phyloP scores from a whole-genome alignment of 139 green algal genomes.

The Chlamydomonas schloesseri region DNA sequence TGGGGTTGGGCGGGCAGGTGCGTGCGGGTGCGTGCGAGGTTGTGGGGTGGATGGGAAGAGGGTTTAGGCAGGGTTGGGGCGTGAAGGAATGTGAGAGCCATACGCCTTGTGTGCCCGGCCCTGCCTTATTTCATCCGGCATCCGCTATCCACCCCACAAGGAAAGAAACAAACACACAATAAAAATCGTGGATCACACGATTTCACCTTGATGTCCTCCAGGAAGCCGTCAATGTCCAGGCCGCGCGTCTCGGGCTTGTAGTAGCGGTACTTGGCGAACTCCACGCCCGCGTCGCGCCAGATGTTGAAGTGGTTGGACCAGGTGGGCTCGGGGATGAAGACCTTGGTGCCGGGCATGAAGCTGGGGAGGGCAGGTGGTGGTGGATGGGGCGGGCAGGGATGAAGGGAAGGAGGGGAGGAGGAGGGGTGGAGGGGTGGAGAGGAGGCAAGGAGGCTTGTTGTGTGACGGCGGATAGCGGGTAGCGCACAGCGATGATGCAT shows the following conservation, averaged over 20 bases:
- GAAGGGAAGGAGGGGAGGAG: no score
- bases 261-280: slow-evolving; percentile 69
- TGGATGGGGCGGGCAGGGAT: no score
- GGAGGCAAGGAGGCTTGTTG: slow-evolving; percentile 16
- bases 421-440: no score
- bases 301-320: slow-evolving; percentile 87
- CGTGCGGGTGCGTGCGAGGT: not conserved
- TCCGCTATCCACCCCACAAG: no score
- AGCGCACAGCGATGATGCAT: no score
- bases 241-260: slow-evolving; percentile 90
- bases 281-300: slow-evolving; percentile 69
- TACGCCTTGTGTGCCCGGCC: no score
- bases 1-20: not conserved
- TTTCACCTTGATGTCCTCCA: slow-evolving; percentile 84
- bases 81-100: no score
- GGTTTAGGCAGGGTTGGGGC: no score
- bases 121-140: no score
- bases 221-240: slow-evolving; percentile 87
- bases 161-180: no score
- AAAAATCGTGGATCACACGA: no score
- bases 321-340: not conserved
- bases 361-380: not conserved
- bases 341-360: slow-evolving; percentile 45
- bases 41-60: not conserved
- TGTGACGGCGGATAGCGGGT: not conserved